These are phyloP conservation scores for Calonectria montana DNA, from an alignment of 2,329 filamentous ascomycete genomes.

Conservation along the genomic window DNA sequence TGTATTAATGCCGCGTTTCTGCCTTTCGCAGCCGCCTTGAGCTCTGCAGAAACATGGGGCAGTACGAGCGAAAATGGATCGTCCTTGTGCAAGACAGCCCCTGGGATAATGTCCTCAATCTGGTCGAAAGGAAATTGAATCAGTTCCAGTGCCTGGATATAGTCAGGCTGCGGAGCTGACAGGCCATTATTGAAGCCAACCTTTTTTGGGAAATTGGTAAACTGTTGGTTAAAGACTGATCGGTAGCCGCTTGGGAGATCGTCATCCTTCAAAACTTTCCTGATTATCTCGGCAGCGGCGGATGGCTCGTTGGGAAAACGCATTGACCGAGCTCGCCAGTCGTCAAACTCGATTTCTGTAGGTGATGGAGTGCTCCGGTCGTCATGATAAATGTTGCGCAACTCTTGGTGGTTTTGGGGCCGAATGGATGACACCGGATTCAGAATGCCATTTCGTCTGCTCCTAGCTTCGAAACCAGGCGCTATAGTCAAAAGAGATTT, in stretches of 20 bases:
- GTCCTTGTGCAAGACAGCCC: constrained; percentile 35
- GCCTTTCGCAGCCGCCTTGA: constrained; percentile 25
- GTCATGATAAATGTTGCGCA: neutral
- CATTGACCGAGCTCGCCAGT: neutral
- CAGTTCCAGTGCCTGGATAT: constrained; percentile 38
- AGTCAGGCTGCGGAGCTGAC: constrained; percentile 42
- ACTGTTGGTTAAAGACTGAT: constrained; percentile 14
- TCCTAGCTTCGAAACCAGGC: neutral
- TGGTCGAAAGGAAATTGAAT: constrained; percentile 16
- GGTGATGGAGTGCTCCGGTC: neutral
- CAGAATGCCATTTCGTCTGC: too few species aligned
- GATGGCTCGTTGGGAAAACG: neutral
- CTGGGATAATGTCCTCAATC: constrained; percentile 20
- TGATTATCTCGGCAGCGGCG: neutral
- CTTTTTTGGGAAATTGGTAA: constrained; percentile 36
- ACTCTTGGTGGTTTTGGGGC: too few species aligned
- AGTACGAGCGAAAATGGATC: constrained; percentile 35
- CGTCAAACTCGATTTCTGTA: neutral
- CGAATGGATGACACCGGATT: too few species aligned
- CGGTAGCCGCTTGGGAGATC: neutral
- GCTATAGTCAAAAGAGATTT: neutral
- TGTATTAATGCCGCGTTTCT: constrained; percentile 31
- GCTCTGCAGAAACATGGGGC: constrained; percentile 44
- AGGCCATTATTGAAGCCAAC: constrained; percentile 43
- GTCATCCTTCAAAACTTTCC: constrained; percentile 33